Conservation (phyloP, 2,329 filamentous ascomycete species). For the Teratosphaeria gauchensis region DNA sequence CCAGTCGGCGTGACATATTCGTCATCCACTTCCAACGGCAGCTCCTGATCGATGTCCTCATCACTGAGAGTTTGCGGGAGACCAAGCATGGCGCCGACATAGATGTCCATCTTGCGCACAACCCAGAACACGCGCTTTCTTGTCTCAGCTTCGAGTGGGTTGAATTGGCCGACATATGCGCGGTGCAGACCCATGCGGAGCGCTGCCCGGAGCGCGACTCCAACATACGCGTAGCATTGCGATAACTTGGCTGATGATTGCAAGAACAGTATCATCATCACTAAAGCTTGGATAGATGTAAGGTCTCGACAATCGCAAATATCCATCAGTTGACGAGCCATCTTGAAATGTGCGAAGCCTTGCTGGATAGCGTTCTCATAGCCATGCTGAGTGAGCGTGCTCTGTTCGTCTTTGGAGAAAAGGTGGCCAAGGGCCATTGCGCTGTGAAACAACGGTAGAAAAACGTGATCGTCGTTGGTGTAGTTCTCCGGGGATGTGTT, state of each 20-base stretch:
- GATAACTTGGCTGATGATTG: slow-evolving; percentile 44
- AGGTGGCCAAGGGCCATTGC: slow-evolving; percentile 39
- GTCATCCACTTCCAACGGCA: slow-evolving; percentile 39
- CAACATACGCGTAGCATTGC: slow-evolving; percentile 44
- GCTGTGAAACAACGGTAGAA: slow-evolving; percentile 40
- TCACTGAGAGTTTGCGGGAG: slow-evolving; percentile 40
- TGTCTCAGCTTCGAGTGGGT: slow-evolving; percentile 39
- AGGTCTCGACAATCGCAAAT: slow-evolving; percentile 45
- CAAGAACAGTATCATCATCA: slow-evolving; percentile 46
- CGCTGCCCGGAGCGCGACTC: slow-evolving; percentile 41
- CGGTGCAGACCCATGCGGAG: slow-evolving; percentile 43
- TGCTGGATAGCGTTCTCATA: slow-evolving; percentile 40
- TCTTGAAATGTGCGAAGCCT: slow-evolving; percentile 42
- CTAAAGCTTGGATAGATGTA: slow-evolving; percentile 40
- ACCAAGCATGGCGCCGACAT: slow-evolving; percentile 42
- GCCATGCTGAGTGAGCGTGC: slow-evolving; percentile 27
- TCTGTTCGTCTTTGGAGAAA: slow-evolving; percentile 33
- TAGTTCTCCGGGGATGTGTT: slow-evolving; percentile 46
- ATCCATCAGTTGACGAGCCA: slow-evolving; percentile 40
- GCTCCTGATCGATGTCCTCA: slow-evolving; percentile 41
- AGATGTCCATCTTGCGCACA: slow-evolving; percentile 43
- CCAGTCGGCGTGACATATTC: slow-evolving; percentile 41
- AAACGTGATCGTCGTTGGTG: slow-evolving; percentile 36
- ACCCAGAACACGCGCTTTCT: slow-evolving; percentile 45
- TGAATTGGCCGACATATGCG: slow-evolving; percentile 37